Percentiles rank a stretch among this genome's conserved stretches.
Evolutionary conservation across 2,329 filamentous ascomycete species (phyloP).

Genomic region (Talaromyces pinophilus): DNA sequence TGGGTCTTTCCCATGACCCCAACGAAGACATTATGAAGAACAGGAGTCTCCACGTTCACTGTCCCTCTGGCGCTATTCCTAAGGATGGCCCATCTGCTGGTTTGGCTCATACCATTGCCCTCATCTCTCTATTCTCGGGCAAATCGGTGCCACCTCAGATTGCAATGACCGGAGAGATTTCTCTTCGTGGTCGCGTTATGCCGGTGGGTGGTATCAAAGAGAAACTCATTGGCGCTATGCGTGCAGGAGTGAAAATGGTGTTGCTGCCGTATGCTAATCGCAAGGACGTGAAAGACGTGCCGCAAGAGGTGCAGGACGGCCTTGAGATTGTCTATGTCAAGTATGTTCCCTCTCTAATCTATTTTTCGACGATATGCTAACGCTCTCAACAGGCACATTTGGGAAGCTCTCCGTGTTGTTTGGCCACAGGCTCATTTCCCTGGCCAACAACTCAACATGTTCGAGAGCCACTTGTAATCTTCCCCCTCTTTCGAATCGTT

Average conservation of each 20-base stretch:
- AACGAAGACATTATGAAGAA: constrained; percentile 94
- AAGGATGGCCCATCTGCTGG: constrained; percentile 86
- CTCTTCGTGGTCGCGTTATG: constrained; percentile 83
- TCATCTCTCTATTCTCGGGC: constrained; percentile 85
- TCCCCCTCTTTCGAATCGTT: not conserved
- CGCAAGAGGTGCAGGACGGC: constrained; percentile 82
- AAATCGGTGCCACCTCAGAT: constrained; percentile 86
- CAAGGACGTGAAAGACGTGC: constrained; percentile 90
- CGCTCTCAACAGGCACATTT: constrained; percentile 69
- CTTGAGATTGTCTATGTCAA: constrained; percentile 86
- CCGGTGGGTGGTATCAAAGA: constrained; percentile 98
- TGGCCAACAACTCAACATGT: constrained; percentile 66
- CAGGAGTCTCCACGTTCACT: constrained; percentile 92
- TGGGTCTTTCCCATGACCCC: constrained; percentile 78
- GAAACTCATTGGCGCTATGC: constrained; percentile 91
- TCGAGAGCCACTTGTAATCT: constrained; percentile 74
- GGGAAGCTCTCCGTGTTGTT: constrained; percentile 86
- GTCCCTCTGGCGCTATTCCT: constrained; percentile 88
- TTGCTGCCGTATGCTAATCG: constrained; percentile 82
- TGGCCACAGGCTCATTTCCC: constrained; percentile 92
- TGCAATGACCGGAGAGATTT: constrained; percentile 86
- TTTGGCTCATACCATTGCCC: constrained; percentile 87
- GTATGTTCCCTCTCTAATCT: constrained; percentile 54
- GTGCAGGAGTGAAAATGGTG: constrained; percentile 93
- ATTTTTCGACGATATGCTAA: constrained; percentile 26